Base-by-base conservation (phyloP, 2,329 filamentous ascomycete species). In the Cercospora sesami region DNA sequence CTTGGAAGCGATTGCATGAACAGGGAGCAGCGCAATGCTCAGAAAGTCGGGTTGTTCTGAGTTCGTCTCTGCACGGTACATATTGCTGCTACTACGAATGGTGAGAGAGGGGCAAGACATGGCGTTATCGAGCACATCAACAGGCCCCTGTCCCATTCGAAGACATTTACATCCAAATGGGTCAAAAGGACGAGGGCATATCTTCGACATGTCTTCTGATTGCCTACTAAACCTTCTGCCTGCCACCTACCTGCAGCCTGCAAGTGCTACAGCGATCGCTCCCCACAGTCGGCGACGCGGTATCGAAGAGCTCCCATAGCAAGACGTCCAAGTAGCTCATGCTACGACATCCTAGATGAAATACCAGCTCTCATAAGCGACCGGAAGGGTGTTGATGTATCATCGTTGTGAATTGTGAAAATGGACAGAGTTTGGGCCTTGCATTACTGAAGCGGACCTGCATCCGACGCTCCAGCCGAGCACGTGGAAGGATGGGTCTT, bases 111-210 rank as follows among this genome's bases (percentile, higher is more conserved):
- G 18, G 48, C 48, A 53, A 4, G 2, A 23, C 48, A 53, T 53
- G 21, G 48, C 48, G 48, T 53, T 53, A 53, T 53, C 48, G 48
- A 53, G 48, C 48, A 53, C 48, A 53, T 53, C 48, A 28, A 53
- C 48, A 26, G 12, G 48, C 48, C 48, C 48, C 21, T 28, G 48
- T 26, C 48, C 48, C 18, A 14, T 48, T 48, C 18, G 45, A 10
- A 48, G 45, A 23, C 6, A 42, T n/a, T 48, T 18, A 23, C 8
- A 12, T 23, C 42, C 42, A 23, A 48, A 23, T 48, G 42, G 42
- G 5, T 3, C 33, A 16, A 3, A 3, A 39, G 5, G 2, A 39
- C 33, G 33, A 39, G 33, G 6, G 33, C 14, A 39, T 8, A 4
- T 42, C 36, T 42, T 42, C 36, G 36, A 42, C 36, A 42, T 42